phyloP scores from a whole-genome alignment of 2,329 filamentous ascomycete genomes.

The Amauroascus niger region DNA sequence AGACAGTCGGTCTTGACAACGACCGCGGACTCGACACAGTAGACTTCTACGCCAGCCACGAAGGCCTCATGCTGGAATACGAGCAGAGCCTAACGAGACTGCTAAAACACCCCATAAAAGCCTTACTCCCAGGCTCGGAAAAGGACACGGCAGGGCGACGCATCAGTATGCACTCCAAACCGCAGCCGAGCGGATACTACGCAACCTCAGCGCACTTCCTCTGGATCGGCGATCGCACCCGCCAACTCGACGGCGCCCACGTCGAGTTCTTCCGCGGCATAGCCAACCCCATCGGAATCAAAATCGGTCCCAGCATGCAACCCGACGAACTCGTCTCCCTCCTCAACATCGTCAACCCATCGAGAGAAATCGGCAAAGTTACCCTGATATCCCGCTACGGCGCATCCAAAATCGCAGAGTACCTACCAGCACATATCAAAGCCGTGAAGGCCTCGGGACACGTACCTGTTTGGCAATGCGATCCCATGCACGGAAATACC shows the following conservation, averaged over 20 bases:
- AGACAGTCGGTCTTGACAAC: slow-evolving; percentile 81
- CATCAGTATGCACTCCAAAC: slow-evolving; percentile 22
- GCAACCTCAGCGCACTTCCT: slow-evolving; percentile 94
- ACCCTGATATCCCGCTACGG: slow-evolving; percentile 96
- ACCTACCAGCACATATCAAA: slow-evolving; percentile 77
- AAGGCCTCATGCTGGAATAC: slow-evolving; percentile 88
- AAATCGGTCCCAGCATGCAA: slow-evolving; percentile 81
- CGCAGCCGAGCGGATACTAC: slow-evolving; percentile 59
- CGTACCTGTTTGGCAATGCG: slow-evolving; percentile 89
- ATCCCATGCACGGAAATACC: slow-evolving; percentile 91
- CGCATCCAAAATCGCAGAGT: slow-evolving; percentile 59
- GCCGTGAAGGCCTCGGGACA: slow-evolving; percentile 72
- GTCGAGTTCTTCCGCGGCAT: slow-evolving; percentile 97
- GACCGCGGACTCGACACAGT: slow-evolving; percentile 78
- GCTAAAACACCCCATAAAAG: slow-evolving; percentile 40
- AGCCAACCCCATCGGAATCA: slow-evolving; percentile 91
- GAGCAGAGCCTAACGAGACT: slow-evolving; percentile 77
- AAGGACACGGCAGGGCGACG: slow-evolving; percentile 12
- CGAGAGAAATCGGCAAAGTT: slow-evolving; percentile 75
- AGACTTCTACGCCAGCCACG: slow-evolving; percentile 91
- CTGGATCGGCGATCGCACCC: slow-evolving; percentile 95
- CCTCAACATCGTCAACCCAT: slow-evolving; percentile 76
- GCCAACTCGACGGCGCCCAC: slow-evolving; percentile 85
- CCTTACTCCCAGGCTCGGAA: slow-evolving; percentile 20
- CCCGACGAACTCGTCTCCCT: slow-evolving; percentile 65